A percentile compares a stretch with the other conserved stretches of the same genome.
phyloP scores from a whole-genome alignment of 148 eudicot genomes.

The Heliosperma pusillum region DNA sequence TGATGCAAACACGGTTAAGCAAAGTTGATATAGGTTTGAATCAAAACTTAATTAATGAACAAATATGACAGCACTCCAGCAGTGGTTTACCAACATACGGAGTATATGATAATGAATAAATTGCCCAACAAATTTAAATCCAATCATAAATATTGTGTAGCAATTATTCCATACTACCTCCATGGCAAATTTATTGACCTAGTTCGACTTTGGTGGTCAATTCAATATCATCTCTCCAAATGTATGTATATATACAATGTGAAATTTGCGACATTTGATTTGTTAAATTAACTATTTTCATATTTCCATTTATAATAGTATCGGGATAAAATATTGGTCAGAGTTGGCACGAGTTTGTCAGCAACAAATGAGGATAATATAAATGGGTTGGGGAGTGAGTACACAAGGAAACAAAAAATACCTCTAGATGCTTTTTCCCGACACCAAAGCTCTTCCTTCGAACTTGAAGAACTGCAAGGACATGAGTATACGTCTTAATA shows the following conservation, averaged over 20 bases:
- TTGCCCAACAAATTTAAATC: background rate
- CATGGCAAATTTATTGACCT: background rate
- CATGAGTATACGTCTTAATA: slow-evolving; percentile 59
- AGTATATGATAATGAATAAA: background rate
- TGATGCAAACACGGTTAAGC: background rate
- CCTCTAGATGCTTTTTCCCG: slow-evolving; percentile 50
- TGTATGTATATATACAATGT: background rate
- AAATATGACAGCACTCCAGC: background rate
- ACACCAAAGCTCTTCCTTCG: slow-evolving; percentile 51
- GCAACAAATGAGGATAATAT: too few relatives aligned
- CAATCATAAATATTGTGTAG: background rate
- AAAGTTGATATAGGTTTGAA: background rate
- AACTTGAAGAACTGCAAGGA: slow-evolving; percentile 84
- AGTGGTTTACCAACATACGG: background rate
- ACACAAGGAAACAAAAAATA: slow-evolving; percentile 21
- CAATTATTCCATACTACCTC: background rate
- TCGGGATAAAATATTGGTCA: too few relatives aligned
- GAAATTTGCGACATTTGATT: background rate
- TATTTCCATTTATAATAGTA: too few relatives aligned
- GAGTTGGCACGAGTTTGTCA: too few relatives aligned
- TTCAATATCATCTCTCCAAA: background rate
- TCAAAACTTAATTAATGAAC: background rate
- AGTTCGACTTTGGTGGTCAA: background rate
- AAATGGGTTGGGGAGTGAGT: background rate
- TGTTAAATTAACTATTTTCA: too few relatives aligned